phyloP scores from a whole-genome alignment of 345 rosid species.

The Eucalyptus sideroxylon region DNA sequence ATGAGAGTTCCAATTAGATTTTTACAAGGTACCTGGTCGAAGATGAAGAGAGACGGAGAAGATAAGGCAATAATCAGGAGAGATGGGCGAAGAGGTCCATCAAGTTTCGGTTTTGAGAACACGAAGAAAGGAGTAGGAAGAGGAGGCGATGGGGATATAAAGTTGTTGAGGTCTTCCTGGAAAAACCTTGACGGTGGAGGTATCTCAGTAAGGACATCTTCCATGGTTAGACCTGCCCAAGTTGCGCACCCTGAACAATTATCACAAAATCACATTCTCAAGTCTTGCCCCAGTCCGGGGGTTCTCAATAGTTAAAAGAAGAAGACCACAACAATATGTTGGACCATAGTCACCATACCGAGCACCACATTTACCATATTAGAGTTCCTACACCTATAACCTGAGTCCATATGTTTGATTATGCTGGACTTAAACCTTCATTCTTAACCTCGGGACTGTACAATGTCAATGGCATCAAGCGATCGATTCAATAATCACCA shows the following conservation, averaged over 20 bases:
- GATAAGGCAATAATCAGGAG: slow-evolving; percentile 71
- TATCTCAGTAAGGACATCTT: slow-evolving; percentile 77
- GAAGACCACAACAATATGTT: neutral
- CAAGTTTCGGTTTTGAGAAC: slow-evolving; percentile 41
- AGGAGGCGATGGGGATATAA: slow-evolving; percentile 28
- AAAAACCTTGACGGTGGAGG: slow-evolving; percentile 96
- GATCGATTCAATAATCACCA: neutral
- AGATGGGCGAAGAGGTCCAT: slow-evolving; percentile 48
- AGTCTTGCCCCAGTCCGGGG: neutral
- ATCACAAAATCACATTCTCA: neutral
- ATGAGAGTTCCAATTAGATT: slow-evolving; percentile 62
- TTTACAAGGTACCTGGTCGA: slow-evolving; percentile 45
- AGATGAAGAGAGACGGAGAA: slow-evolving; percentile 45
- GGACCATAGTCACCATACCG: neutral
- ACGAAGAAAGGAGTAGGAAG: slow-evolving; percentile 67
- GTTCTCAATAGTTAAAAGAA: neutral
- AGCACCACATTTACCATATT: neutral
- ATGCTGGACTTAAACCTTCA: neutral
- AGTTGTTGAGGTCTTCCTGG: slow-evolving; percentile 92
- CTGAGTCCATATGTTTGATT: neutral
- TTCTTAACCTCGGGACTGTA: neutral
- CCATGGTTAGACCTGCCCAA: slow-evolving; percentile 33
- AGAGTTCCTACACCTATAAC: neutral
- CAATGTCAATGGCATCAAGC: neutral
- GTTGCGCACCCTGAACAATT: neutral